Evolutionary conservation across 441 rosid genomes (phyloP).

Genomic region (Theobroma grandiflorum): DNA sequence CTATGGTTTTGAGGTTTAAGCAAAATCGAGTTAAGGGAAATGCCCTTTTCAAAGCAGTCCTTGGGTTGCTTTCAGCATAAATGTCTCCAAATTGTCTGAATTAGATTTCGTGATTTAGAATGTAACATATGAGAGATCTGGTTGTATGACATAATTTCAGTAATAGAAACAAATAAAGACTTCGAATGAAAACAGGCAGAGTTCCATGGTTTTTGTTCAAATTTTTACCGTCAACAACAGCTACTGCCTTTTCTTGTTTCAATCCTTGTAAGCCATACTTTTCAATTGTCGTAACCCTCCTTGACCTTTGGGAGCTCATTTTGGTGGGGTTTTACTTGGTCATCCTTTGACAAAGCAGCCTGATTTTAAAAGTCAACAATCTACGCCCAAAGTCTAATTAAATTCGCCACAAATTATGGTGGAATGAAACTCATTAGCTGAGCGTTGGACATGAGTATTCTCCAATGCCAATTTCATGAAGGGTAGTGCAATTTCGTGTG

Average conservation of each 20-base stretch:
- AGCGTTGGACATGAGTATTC: neutral
- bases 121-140: neutral
- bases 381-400: neutral
- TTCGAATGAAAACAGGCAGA: neutral
- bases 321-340: neutral
- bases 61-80: slow-evolving; percentile 13
- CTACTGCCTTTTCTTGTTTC: neutral
- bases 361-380: neutral
- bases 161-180: neutral
- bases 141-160: neutral
- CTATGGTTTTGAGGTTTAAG: neutral
- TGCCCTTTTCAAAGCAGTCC: slow-evolving; percentile 5
- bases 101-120: neutral
- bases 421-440: neutral
- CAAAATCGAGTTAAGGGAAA: neutral
- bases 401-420: slow-evolving; percentile 11
- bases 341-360: neutral
- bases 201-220: neutral
- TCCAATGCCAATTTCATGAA: neutral
- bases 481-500: neutral
- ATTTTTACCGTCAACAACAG: neutral
- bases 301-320: neutral
- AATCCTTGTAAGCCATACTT: neutral
- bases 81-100: slow-evolving; percentile 6
- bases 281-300: neutral